Conservation (phyloP, 2,329 filamentous ascomycete species). For the Chrysosporium keratinophilum region DNA sequence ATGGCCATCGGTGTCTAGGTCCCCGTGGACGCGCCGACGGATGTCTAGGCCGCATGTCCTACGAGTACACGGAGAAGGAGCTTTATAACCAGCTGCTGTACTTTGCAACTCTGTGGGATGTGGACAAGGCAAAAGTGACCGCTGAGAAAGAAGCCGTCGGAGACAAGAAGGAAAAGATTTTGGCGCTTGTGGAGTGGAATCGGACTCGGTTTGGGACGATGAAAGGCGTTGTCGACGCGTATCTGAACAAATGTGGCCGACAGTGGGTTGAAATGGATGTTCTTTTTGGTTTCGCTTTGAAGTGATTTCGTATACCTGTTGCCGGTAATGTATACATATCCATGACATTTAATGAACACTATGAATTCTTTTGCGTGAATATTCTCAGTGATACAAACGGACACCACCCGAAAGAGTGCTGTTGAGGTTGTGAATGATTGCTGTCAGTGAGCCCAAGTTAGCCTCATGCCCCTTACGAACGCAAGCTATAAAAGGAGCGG, state of each 20-base stretch:
- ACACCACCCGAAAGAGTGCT: too few relatives aligned
- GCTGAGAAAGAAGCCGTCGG: constrained; percentile 41
- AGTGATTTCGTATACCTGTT: constrained; percentile 11
- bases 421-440: background rate
- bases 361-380: background rate
- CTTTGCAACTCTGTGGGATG: constrained; percentile 74
- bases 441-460: background rate
- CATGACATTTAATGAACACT: background rate
- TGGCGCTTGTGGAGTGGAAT: constrained; percentile 71
- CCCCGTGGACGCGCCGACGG: constrained; percentile 74
- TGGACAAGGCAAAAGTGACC: constrained; percentile 62
- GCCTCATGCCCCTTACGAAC: background rate
- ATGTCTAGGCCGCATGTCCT: constrained; percentile 78
- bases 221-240: constrained; percentile 66
- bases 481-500: background rate
- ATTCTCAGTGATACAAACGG: background rate
- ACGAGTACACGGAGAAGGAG: constrained; percentile 77
- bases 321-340: background rate
- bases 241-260: constrained; percentile 78
- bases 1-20: constrained; percentile 79
- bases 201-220: constrained; percentile 65
- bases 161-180: constrained; percentile 54
- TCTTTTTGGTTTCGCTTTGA: constrained; percentile 57
- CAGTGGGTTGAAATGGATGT: constrained; percentile 92
- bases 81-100: constrained; percentile 94